A percentile compares a stretch with the other conserved stretches of the same genome.
Conservation (phyloP, 768 basidiomycete genomes). For the Naganishia friedmannii region DNA sequence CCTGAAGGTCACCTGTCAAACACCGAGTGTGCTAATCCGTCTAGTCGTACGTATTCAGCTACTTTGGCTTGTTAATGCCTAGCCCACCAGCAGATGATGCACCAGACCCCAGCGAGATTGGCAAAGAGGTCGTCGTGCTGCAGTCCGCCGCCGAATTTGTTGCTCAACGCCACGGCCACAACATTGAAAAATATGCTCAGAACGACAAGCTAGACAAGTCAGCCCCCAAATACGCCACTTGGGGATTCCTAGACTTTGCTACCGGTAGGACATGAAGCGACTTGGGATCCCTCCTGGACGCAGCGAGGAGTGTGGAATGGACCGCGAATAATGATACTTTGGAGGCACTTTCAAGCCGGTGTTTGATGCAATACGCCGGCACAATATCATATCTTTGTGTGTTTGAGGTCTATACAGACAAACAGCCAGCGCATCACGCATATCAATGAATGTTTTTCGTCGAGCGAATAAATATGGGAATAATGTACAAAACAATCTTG, state of each 20-base stretch:
- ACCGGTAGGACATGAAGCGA: constrained; percentile 1
- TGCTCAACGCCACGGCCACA: background rate
- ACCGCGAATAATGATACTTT: background rate
- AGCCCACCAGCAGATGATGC: background rate
- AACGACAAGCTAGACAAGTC: background rate
- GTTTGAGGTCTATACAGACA: constrained; percentile 1
- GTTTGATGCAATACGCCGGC: background rate
- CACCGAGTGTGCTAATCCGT: too few species aligned
- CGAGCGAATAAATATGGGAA: background rate
- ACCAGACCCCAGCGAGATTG: background rate
- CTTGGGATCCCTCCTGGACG: background rate
- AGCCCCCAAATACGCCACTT: background rate
- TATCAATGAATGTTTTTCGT: too few species aligned
- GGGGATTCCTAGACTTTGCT: constrained; percentile 5
- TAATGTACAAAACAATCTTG: background rate
- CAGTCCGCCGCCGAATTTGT: background rate
- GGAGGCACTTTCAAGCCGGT: background rate
- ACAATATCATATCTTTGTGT: constrained; percentile 19
- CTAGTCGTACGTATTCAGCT: background rate
- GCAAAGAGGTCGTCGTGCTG: constrained; percentile 2
- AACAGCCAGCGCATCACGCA: background rate
- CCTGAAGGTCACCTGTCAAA: too few species aligned
- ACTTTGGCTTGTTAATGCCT: background rate
- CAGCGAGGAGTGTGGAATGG: constrained; percentile 1
- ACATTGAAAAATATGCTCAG: background rate